phyloP scores from a whole-genome alignment of 805 yeast species.

The Pichia heedii region DNA sequence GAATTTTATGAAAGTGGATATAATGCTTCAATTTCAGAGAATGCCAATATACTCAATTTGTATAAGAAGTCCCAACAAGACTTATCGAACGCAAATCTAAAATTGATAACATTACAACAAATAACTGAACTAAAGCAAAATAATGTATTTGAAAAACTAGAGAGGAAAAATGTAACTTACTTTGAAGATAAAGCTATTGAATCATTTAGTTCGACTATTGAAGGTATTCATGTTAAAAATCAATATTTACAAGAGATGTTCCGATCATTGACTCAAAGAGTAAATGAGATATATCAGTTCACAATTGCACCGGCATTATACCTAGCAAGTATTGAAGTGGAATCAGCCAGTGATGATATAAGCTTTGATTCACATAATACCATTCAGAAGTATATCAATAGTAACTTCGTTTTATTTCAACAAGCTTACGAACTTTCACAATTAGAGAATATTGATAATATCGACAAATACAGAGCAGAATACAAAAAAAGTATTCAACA shows the following conservation, averaged over 20 bases:
- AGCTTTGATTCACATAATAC: slow-evolving; percentile 1
- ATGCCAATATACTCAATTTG: too few species aligned
- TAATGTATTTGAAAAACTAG: neutral
- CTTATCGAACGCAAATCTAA: too few species aligned
- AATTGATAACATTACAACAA: too few species aligned
- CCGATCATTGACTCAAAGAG: neutral
- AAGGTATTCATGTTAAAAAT: neutral
- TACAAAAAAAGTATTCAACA: neutral
- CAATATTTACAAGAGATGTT: neutral
- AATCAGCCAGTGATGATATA: neutral
- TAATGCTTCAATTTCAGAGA: too few species aligned
- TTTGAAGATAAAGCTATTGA: neutral
- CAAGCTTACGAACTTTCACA: neutral
- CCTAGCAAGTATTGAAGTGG: neutral
- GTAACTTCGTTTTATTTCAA: neutral
- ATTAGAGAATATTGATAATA: neutral
- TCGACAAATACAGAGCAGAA: neutral
- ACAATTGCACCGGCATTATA: slow-evolving; percentile 4
- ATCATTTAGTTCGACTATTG: neutral
- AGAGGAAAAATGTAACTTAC: too few species aligned
- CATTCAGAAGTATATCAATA: slow-evolving; percentile 1
- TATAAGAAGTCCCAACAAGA: too few species aligned
- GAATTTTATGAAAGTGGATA: too few species aligned
- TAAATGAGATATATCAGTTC: slow-evolving; percentile 1
- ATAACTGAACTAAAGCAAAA: neutral